These are phyloP conservation scores for Grammothele lineata DNA, from an alignment of 768 basidiomycete genomes.

Conservation along the genomic window DNA sequence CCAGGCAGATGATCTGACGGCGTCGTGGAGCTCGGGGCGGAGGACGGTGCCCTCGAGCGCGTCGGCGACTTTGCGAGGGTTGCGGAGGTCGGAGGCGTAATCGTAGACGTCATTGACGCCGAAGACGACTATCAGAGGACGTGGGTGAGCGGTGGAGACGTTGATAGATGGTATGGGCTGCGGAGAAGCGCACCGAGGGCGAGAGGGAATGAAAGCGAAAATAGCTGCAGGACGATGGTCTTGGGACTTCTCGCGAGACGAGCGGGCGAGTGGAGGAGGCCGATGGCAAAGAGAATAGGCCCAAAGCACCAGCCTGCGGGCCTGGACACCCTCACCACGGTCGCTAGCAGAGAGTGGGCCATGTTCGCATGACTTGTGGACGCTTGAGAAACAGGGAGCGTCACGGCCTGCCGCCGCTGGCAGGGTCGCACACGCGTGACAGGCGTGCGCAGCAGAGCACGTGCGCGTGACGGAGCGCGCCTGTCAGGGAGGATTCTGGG, in stretches of 20 bases:
- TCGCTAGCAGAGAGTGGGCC: too few relatives aligned
- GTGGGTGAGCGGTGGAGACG: too few relatives aligned
- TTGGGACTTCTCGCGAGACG: neutral
- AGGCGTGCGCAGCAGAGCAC: too few relatives aligned
- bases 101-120: constrained; percentile 13
- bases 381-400: too few relatives aligned
- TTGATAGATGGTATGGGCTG: neutral
- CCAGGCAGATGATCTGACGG: neutral
- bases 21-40: neutral
- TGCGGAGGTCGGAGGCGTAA: constrained; percentile 6
- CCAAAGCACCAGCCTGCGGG: constrained; percentile 9
- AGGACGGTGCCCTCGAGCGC: constrained; percentile 11
- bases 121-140: constrained; percentile 1
- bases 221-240: neutral
- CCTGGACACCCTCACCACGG: too few relatives aligned
- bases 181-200: neutral
- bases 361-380: too few relatives aligned
- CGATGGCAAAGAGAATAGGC: constrained; percentile 9
- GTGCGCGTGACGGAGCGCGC: too few relatives aligned
- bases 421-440: too few relatives aligned
- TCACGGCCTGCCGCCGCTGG: too few relatives aligned
- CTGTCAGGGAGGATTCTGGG: too few relatives aligned
- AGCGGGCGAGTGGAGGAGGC: constrained; percentile 3
- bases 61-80: constrained; percentile 6
- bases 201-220: constrained; percentile 6